phyloP scores from a whole-genome alignment of 768 basidiomycete species.

The Serendipita sp. region DNA sequence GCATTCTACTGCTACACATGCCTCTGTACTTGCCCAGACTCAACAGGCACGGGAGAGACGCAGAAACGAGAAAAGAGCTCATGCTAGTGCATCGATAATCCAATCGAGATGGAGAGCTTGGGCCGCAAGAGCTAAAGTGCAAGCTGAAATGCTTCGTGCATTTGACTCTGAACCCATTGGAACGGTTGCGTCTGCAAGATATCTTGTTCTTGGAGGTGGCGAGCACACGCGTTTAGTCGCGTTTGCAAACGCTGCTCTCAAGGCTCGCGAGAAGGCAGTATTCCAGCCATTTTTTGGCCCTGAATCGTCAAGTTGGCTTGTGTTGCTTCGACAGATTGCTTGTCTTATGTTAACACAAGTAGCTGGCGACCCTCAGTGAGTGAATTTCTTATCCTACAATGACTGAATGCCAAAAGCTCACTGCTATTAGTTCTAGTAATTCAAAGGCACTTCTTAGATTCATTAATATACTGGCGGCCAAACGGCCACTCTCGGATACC shows the following conservation, averaged over 20 bases:
- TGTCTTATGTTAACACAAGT: slow-evolving; percentile 37
- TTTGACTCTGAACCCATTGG: slow-evolving; percentile 24
- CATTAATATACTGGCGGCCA: slow-evolving; percentile 30
- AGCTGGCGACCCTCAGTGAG: slow-evolving; percentile 35
- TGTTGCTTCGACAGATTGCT: slow-evolving; percentile 35
- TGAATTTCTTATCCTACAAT: slow-evolving; percentile 5
- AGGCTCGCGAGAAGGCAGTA: slow-evolving; percentile 23
- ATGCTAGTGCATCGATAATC: slow-evolving; percentile 42
- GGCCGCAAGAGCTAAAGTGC: slow-evolving; percentile 24
- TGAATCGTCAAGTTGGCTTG: slow-evolving; percentile 37
- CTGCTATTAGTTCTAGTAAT: slow-evolving; percentile 26
- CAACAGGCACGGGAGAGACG: slow-evolving; percentile 44
- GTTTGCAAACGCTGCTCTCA: slow-evolving; percentile 29
- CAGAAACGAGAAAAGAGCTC: slow-evolving; percentile 32
- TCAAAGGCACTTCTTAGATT: slow-evolving; percentile 33
- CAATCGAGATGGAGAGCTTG: slow-evolving; percentile 58
- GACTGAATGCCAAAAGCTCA: background rate
- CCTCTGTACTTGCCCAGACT: slow-evolving; percentile 44
- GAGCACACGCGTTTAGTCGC: slow-evolving; percentile 22
- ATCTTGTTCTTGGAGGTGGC: slow-evolving; percentile 43
- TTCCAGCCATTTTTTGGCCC: slow-evolving; percentile 24
- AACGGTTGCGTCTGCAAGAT: slow-evolving; percentile 41
- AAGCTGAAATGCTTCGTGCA: slow-evolving; percentile 27
- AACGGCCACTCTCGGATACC: background rate
- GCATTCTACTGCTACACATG: slow-evolving; percentile 31